Evolutionary conservation across 129 eudicot species (phyloP).

Genomic region (Pulicaria dysenterica): DNA sequence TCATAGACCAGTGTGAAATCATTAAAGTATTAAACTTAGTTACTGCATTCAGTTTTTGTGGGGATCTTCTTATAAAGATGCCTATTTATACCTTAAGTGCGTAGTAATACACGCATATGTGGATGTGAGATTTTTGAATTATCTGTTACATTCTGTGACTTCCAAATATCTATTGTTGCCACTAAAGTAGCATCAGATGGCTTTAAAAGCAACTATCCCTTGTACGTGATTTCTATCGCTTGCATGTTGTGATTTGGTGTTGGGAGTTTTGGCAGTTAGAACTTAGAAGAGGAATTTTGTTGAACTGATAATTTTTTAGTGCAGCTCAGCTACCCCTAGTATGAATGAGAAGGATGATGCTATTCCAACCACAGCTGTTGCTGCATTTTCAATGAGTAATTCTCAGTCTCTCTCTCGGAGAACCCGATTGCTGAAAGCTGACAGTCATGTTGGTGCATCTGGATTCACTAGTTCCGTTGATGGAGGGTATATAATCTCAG

Average conservation of each 20-base stretch:
- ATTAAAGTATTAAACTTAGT: no score
- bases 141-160: constrained; percentile 1
- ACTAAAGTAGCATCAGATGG: background rate
- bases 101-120: background rate
- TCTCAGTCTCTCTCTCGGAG: constrained; percentile 90
- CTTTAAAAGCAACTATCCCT: constrained; percentile 4
- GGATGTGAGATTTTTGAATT: background rate
- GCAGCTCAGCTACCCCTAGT: constrained; percentile 79
- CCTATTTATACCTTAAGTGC: background rate
- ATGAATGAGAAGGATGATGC: constrained; percentile 79
- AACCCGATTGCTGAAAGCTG: constrained; percentile 73
- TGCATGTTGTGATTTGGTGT: constrained; percentile 2
- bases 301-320: constrained; percentile 37
- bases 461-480: constrained; percentile 73
- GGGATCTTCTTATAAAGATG: no score
- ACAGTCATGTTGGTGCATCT: constrained; percentile 55
- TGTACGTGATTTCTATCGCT: constrained; percentile 14
- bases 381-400: constrained; percentile 59
- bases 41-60: no score
- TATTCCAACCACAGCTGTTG: constrained; percentile 73
- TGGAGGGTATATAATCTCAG: constrained; percentile 57
- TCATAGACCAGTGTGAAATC: no score
- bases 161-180: background rate
- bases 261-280: background rate
- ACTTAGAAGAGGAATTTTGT: constrained; percentile 22